phyloP scores from a whole-genome alignment of 176 grass and related monocot genomes.

The Phoenix dactylifera region DNA sequence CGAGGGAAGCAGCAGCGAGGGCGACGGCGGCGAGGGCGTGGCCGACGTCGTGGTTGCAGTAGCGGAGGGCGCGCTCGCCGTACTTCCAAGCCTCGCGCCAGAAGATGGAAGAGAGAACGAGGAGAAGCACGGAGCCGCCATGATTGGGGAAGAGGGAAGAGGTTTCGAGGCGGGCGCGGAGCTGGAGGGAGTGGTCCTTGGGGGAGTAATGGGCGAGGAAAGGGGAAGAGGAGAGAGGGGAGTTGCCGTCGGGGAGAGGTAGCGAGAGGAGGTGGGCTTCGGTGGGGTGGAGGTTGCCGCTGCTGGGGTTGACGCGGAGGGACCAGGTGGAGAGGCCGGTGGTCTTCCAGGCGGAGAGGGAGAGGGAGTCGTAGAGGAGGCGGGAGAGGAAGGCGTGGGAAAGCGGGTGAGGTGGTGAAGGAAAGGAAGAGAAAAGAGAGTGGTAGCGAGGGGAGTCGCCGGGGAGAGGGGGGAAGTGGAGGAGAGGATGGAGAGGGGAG shows the following conservation, averaged over 20 bases:
- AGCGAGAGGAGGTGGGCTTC: conserved; percentile 57
- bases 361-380: conserved; percentile 78
- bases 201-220: conserved; percentile 63
- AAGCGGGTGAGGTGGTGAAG: conserved; percentile 21
- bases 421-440: conserved; percentile 17
- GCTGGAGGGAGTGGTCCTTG: conserved; percentile 69
- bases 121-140: conserved; percentile 6
- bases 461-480: conserved; percentile 16
- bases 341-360: conserved; percentile 94
- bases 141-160: conserved; percentile 19
- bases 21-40: conserved; percentile 66
- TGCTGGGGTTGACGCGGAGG: conserved; percentile 87
- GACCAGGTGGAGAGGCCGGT: conserved; percentile 66
- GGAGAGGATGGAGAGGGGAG: conserved; percentile 26
- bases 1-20: conserved; percentile 42
- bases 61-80: conserved; percentile 74
- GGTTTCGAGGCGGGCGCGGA: conserved; percentile 20
- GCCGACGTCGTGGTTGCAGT: conserved; percentile 91
- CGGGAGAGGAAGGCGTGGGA: conserved; percentile 46
- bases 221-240: conserved; percentile 12
- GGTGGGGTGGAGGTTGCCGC: conserved; percentile 92
- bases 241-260: conserved; percentile 12
- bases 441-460: conserved; percentile 25
- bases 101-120: conserved; percentile 63
- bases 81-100: conserved; percentile 98